A percentile compares a stretch with the other conserved stretches of the same genome.
Conservation (phyloP, 2,329 filamentous ascomycete genomes). For the Apiospora sp. region DNA sequence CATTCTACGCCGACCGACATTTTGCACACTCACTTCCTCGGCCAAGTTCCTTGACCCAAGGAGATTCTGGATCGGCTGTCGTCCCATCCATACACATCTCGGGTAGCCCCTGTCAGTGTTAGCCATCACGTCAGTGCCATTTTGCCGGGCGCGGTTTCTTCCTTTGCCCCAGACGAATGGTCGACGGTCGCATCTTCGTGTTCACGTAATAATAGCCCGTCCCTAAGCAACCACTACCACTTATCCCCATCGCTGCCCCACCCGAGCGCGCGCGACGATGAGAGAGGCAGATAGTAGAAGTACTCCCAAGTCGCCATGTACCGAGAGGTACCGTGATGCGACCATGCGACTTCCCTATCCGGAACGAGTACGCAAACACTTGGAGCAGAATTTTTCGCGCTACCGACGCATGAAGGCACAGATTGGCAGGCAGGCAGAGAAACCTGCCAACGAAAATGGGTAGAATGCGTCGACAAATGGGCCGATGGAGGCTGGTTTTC, state of each 20-base stretch:
- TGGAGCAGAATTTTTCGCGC: conserved; percentile 36
- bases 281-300: background rate
- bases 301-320: conserved; percentile 25
- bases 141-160: conserved; percentile 12
- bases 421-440: conserved; percentile 26
- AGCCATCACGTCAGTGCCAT: background rate
- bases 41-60: background rate
- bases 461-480: conserved; percentile 34
- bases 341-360: conserved; percentile 31
- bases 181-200: background rate
- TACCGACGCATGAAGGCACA: conserved; percentile 30
- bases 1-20: conserved; percentile 6
- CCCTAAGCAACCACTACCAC: background rate
- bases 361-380: conserved; percentile 20
- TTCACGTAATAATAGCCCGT: too few relatives aligned
- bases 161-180: background rate
- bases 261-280: background rate
- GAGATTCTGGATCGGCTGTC: background rate
- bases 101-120: background rate
- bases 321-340: conserved; percentile 30
- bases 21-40: background rate
- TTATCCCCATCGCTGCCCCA: background rate
- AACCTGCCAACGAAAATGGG: conserved; percentile 14
- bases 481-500: conserved; percentile 11
- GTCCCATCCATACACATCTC: conserved; percentile 9